A percentile compares a stretch with the other conserved stretches of the same genome.
Conservation (phyloP, 441 rosid genomes). For the Adansonia grandidieri region DNA sequence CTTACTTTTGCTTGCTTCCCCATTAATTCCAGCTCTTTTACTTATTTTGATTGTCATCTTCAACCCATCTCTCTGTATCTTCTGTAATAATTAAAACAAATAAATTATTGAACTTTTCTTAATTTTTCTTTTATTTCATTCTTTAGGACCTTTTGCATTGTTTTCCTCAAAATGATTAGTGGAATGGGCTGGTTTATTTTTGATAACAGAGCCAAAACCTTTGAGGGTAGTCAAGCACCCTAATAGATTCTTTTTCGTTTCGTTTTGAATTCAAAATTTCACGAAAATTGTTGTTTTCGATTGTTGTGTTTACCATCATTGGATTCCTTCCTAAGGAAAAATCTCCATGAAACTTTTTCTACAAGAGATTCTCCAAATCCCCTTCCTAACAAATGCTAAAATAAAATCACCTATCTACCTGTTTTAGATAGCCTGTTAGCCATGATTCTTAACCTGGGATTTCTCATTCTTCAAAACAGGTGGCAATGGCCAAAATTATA, state of each 20-base stretch:
- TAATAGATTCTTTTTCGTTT: slow-evolving; percentile 34
- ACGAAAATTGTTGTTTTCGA: slow-evolving; percentile 10
- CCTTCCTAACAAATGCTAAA: background rate
- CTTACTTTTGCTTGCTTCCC: no score
- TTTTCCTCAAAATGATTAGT: slow-evolving; percentile 59
- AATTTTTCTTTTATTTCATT: background rate
- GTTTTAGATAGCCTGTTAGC: background rate
- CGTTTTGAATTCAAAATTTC: slow-evolving; percentile 26
- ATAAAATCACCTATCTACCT: background rate
- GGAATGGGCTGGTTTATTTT: slow-evolving; percentile 47
- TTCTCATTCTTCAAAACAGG: slow-evolving; percentile 32
- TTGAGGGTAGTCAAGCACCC: slow-evolving; percentile 31
- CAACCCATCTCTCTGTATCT: background rate
- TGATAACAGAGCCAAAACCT: slow-evolving; percentile 50
- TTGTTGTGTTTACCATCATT: slow-evolving; percentile 27
- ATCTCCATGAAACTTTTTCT: background rate
- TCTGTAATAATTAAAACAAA: background rate
- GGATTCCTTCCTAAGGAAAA: background rate
- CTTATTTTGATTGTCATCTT: background rate
- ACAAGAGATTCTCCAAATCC: background rate
- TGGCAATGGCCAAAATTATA: slow-evolving; percentile 41
- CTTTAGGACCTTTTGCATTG: slow-evolving; percentile 51
- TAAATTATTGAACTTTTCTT: background rate
- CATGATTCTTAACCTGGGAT: slow-evolving; percentile 11
- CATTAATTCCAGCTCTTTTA: background rate